These are phyloP conservation scores for Capsicum baccatum DNA, from an alignment of 257 asterid species.

Conservation along the genomic window DNA sequence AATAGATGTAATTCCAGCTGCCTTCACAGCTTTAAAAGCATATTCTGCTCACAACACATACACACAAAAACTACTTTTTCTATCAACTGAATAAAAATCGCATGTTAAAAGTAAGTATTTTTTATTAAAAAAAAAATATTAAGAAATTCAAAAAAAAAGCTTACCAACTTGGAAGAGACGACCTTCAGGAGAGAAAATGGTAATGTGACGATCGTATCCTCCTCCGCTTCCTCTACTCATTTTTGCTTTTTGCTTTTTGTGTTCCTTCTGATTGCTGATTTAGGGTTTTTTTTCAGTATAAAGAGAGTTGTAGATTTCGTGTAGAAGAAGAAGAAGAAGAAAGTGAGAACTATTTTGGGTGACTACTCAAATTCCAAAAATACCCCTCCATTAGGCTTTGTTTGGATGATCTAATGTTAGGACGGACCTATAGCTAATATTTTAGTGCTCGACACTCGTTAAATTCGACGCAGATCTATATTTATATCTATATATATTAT, in stretches of 20 bases:
- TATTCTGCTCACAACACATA: slow-evolving; percentile 39
- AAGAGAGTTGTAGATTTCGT: neutral
- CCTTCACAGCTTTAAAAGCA: slow-evolving; percentile 83
- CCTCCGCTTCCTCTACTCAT: slow-evolving; percentile 99
- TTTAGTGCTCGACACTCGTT: no score
- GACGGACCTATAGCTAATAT: no score
- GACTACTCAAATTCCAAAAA: no score
- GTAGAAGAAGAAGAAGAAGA: neutral
- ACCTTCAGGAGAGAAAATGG: slow-evolving; percentile 99
- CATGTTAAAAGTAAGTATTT: neutral
- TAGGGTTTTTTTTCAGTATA: neutral
- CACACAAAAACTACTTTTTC: no score
- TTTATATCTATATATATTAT: no score
- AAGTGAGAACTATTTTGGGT: no score
- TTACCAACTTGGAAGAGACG: slow-evolving; percentile 90
- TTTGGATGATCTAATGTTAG: no score
- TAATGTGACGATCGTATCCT: slow-evolving; percentile 98
- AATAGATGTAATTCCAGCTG: slow-evolving; percentile 92
- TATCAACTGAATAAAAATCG: neutral
- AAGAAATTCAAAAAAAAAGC: neutral
- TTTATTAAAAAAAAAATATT: no score
- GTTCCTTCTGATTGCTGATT: neutral
- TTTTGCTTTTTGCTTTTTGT: neutral
- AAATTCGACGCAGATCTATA: no score
- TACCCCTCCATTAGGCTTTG: no score